These are phyloP conservation scores for Candida sp. DNA, from an alignment of 1,139 yeast genomes.

Conservation along the genomic window DNA sequence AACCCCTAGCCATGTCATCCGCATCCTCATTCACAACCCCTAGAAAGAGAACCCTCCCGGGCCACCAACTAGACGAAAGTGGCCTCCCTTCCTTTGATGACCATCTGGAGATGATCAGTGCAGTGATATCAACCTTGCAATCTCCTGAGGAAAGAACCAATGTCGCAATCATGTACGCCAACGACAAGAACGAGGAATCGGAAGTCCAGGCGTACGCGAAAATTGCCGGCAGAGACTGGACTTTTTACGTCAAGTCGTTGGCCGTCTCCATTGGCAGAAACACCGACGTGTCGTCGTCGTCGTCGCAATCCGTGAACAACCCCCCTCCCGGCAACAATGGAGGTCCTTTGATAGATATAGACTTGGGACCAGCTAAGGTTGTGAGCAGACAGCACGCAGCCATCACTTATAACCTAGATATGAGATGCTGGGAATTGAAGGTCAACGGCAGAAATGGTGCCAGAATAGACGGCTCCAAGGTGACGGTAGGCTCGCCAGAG, in stretches of 20 bases:
- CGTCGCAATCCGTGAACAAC: slow-evolving; percentile 8
- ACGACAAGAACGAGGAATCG: slow-evolving; percentile 75
- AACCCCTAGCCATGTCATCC: background rate
- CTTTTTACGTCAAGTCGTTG: slow-evolving; percentile 87
- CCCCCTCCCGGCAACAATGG: slow-evolving; percentile 12
- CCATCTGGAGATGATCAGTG: slow-evolving; percentile 56
- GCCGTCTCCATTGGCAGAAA: slow-evolving; percentile 84
- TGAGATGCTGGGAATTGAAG: slow-evolving; percentile 84
- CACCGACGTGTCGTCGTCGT: slow-evolving; percentile 51
- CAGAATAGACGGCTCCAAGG: slow-evolving; percentile 76
- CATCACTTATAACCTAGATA: slow-evolving; percentile 75
- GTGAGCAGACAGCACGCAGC: slow-evolving; percentile 91
- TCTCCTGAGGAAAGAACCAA: slow-evolving; percentile 55
- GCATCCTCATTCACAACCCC: slow-evolving; percentile 26
- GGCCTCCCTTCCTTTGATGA: slow-evolving; percentile 43
- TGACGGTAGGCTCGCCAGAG: slow-evolving; percentile 48
- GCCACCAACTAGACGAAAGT: slow-evolving; percentile 22
- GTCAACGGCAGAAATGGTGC: slow-evolving; percentile 94
- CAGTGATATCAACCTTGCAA: slow-evolving; percentile 52
- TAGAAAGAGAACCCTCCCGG: slow-evolving; percentile 31
- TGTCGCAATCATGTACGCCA: slow-evolving; percentile 54
- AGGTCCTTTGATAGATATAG: slow-evolving; percentile 70
- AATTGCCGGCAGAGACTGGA: slow-evolving; percentile 94
- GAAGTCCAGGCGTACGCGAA: slow-evolving; percentile 98
- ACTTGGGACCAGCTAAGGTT: slow-evolving; percentile 95